Base-by-base conservation (phyloP, 2,329 filamentous ascomycete species). In the Talaromyces sp. region DNA sequence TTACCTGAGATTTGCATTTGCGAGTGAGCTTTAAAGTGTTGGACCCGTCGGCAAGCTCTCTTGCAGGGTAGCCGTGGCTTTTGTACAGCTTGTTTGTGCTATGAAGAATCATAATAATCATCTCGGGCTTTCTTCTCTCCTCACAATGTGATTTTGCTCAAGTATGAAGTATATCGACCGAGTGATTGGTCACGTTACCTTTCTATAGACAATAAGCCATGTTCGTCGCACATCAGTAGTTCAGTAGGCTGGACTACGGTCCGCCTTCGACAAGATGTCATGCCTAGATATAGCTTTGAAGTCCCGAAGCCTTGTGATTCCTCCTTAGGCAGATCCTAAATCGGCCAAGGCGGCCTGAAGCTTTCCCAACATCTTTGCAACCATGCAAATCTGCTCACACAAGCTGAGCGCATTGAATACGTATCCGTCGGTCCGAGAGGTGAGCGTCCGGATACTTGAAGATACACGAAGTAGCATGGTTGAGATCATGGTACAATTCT, bases 71-170 rank as follows among this genome's bases (percentile, higher is more conserved):
- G 31, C 18, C 50, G 37, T 16, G 18, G 11, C n/a, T 54, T 37
- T 37, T 59, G 33, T 50, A 59, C 44, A 50, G 42, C 5, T 21
- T 33, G 39, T 44, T 33, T 59, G 42, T 59, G 44, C 18, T 59
- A 12, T 39, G 11, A 35, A 37, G 39, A 50, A 59, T 25, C 44
- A 50, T 59, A 59, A 50, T 59, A 50, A 50, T 59, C 39, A 59
- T 59, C 31, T 59, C 8, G 33, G 21, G 6, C 16, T 59, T 59
- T 28, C 18, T 8, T 44, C 28, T 54, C 31, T 23, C 18, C 28
- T 35, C 48, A 14, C 35, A 12, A 6, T 4, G 0, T 18, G 25
- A 11, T 12, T 5, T 50, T 50, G 14, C 25, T 33, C 16, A 28
- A 33, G 48, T 33, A 52, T 50, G 44, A 50, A 31, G 44, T 50